phyloP scores from a whole-genome alignment of 2,329 filamentous ascomycete species.

The Pyrenochaeta sp. region DNA sequence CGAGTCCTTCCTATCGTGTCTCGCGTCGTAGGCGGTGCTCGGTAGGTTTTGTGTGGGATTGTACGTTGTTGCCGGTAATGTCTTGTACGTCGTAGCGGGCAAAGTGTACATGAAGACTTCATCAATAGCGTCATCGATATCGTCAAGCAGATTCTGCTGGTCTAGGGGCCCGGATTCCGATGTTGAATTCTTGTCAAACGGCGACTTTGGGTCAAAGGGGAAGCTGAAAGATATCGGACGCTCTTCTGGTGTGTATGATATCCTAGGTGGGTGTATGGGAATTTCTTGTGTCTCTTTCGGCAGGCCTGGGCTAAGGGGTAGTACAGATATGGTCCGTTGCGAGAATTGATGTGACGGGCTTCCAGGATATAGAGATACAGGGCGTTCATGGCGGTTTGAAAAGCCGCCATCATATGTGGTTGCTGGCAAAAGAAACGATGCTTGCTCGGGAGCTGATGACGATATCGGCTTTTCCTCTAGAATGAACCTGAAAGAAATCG shows the following conservation, averaged over 20 bases:
- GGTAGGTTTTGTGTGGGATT: slow-evolving; percentile 7
- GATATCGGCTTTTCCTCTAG: slow-evolving; percentile 17
- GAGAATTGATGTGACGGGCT: slow-evolving; percentile 3
- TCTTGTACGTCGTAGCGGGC: slow-evolving; percentile 19
- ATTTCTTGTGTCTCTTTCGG: slow-evolving; percentile 1
- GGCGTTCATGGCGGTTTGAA: slow-evolving; percentile 12
- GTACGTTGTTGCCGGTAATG: slow-evolving; percentile 25
- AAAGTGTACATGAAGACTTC: slow-evolving; percentile 30
- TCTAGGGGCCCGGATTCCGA: slow-evolving; percentile 12
- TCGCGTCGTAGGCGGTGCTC: slow-evolving; percentile 14
- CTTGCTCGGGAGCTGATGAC: slow-evolving; percentile 19
- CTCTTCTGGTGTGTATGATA: slow-evolving; percentile 21
- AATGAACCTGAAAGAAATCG: slow-evolving; percentile 22
- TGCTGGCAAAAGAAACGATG: slow-evolving; percentile 27
- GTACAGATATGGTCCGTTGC: slow-evolving; percentile 9
- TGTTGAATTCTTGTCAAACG: slow-evolving; percentile 23
- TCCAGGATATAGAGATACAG: slow-evolving; percentile 20
- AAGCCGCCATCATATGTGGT: slow-evolving; percentile 31
- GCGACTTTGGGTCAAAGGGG: slow-evolving; percentile 17
- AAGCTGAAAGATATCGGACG: slow-evolving; percentile 27
- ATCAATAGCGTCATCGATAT: slow-evolving; percentile 38
- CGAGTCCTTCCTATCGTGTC: slow-evolving; percentile 32
- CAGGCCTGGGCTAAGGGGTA: slow-evolving; percentile 10
- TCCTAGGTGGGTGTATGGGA: slow-evolving; percentile 3
- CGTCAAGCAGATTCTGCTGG: slow-evolving; percentile 25